A percentile compares a stretch with the other conserved stretches of the same genome.
Evolutionary conservation across 805 yeast species (phyloP).

Genomic region (Kodamaea sagamina): DNA sequence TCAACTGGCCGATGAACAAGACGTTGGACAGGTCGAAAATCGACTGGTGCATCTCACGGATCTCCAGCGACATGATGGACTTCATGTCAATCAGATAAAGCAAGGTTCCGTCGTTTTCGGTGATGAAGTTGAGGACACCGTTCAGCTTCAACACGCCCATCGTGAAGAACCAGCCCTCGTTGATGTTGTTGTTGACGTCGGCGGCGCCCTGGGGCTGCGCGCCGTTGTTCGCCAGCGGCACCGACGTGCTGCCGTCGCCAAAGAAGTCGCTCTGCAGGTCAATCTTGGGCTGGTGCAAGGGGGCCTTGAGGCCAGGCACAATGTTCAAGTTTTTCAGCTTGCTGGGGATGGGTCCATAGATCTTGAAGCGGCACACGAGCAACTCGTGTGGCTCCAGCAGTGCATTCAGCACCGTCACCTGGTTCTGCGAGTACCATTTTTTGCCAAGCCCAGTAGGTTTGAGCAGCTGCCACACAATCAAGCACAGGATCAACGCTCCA

Average conservation of each 20-base stretch:
- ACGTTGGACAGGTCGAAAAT: constrained; percentile 60
- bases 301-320: constrained; percentile 41
- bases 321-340: constrained; percentile 37
- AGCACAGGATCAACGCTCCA: constrained; percentile 43
- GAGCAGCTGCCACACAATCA: constrained; percentile 60
- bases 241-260: constrained; percentile 1
- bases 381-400: constrained; percentile 36
- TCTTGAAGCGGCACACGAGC: constrained; percentile 63
- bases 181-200: constrained; percentile 14
- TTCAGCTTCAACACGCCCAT: constrained; percentile 69
- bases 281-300: constrained; percentile 26
- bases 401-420: constrained; percentile 26
- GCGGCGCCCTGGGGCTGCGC: constrained; percentile 6
- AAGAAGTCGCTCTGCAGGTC: constrained; percentile 5
- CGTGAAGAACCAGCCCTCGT: constrained; percentile 70
- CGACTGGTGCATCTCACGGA: constrained; percentile 63
- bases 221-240: constrained; percentile 4
- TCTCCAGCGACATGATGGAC: constrained; percentile 56
- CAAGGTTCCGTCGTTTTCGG: constrained; percentile 64
- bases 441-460: constrained; percentile 54
- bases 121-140: constrained; percentile 60
- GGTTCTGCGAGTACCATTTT: constrained; percentile 51
- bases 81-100: constrained; percentile 61
- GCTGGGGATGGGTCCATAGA: constrained; percentile 62
- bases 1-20: constrained; percentile 57